A percentile compares a stretch with the other conserved stretches of the same genome.
Evolutionary conservation across 352 stramenopile species (phyloP).

Genomic region (Pythium utonaiense): DNA sequence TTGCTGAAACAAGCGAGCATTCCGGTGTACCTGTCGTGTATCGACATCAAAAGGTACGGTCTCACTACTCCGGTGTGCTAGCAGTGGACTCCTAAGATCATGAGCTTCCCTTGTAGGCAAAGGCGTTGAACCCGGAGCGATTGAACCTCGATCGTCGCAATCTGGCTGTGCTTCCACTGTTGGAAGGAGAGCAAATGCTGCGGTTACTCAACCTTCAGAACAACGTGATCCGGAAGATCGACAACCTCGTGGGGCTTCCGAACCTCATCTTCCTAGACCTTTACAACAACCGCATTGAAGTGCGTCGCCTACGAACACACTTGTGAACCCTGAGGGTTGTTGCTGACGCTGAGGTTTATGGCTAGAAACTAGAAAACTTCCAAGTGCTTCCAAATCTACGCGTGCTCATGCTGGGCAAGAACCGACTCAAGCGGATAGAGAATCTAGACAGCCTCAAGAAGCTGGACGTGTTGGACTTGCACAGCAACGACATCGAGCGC

Average conservation of each 20-base stretch:
- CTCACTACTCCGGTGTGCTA: too few species aligned
- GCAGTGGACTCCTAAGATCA: too few species aligned
- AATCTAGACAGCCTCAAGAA: slow-evolving; percentile 84
- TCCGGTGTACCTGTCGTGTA: slow-evolving; percentile 72
- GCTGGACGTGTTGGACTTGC: slow-evolving; percentile 91
- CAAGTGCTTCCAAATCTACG: slow-evolving; percentile 76
- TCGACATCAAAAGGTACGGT: slow-evolving; percentile 54
- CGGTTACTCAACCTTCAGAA: slow-evolving; percentile 91
- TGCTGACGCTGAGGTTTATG: neutral
- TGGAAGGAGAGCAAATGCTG: slow-evolving; percentile 89
- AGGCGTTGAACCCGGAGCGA: slow-evolving; percentile 68
- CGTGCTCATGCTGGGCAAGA: slow-evolving; percentile 93
- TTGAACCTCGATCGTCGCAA: slow-evolving; percentile 89
- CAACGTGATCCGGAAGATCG: slow-evolving; percentile 84
- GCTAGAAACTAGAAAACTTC: slow-evolving; percentile 74
- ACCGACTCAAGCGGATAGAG: slow-evolving; percentile 75
- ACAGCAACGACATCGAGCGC: slow-evolving; percentile 88
- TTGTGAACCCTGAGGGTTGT: neutral
- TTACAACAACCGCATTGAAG: slow-evolving; percentile 91
- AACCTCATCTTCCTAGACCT: slow-evolving; percentile 93
- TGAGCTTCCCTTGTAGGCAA: too few species aligned
- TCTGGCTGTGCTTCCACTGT: slow-evolving; percentile 66
- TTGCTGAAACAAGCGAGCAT: slow-evolving; percentile 64
- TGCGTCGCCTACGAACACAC: slow-evolving; percentile 15
- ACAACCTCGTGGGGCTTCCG: slow-evolving; percentile 77